phyloP scores from a whole-genome alignment of 2,329 filamentous ascomycete species.

The Stemphylium lycopersici region DNA sequence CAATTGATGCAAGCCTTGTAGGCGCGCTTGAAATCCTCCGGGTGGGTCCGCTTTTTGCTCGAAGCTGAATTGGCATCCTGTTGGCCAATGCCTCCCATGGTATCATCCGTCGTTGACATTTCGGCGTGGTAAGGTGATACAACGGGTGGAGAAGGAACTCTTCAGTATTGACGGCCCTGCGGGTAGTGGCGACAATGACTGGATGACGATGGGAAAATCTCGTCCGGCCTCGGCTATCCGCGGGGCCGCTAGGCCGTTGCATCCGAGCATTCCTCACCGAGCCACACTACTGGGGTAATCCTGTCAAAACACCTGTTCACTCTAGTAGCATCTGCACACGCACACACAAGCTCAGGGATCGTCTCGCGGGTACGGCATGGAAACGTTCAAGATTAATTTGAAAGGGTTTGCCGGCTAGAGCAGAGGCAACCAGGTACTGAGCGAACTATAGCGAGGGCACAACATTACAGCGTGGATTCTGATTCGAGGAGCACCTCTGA shows the following conservation, averaged over 20 bases:
- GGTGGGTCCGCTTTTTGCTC: constrained; percentile 44
- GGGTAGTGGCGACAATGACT: constrained; percentile 30
- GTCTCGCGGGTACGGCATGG: not conserved
- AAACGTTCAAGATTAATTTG: not conserved
- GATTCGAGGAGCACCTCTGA: no score
- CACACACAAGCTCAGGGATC: no score
- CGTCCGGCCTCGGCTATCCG: constrained; percentile 31
- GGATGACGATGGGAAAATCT: constrained; percentile 41
- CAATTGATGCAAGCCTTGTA: constrained; percentile 63
- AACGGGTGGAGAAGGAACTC: constrained; percentile 38
- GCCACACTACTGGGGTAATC: not conserved
- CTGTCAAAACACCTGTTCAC: not conserved
- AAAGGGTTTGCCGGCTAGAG: no score
- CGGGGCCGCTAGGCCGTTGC: constrained; percentile 1
- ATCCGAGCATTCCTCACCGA: not conserved
- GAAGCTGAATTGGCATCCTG: constrained; percentile 26
- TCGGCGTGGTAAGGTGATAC: constrained; percentile 25
- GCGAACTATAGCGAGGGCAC: no score
- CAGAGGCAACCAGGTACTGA: no score
- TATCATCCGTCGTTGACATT: constrained; percentile 25
- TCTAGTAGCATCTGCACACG: not conserved
- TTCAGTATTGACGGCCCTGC: constrained; percentile 22
- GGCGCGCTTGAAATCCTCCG: constrained; percentile 57
- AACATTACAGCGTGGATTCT: no score
- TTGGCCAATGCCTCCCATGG: constrained; percentile 19